Evolutionary conservation across 305 asterid species (phyloP), one percentile per base, ranked within the genome.

Genomic region (Fraxinus greggii): DNA sequence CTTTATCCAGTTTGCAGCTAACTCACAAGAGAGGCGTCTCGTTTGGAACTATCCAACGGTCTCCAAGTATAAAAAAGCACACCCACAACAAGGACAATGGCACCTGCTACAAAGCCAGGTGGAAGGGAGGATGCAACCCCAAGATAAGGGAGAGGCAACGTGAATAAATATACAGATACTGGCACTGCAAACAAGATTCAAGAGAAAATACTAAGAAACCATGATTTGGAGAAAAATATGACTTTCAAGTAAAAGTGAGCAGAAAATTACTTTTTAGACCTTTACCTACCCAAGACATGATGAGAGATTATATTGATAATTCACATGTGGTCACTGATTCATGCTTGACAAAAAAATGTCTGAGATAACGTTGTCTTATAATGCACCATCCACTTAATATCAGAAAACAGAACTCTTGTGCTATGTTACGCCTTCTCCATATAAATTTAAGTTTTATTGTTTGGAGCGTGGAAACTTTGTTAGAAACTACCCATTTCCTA

Each of bases 61-160:
- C 87, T 91, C 98, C 98, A 91, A 24, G 85, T 76, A 85, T 96
- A 96, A 72, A 91, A 76, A 31, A 93, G 79, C 86, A 96, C 84
- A 2, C 99, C 99, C 23, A 86, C 75, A 21, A 88, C 88, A 35
- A 94, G 98, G 80, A 94, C 79, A 59, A 88, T 63, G 80, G 93
- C 94, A 7, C 99, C 99, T n/a, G 90, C 90, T 77, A 94, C 86
- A 84, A 96, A 96, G 56, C 99, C 96, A 1, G 93, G 92, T 72
- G 99, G 99, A 70, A 96, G 97, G 84, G 95, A 83, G 67, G 99
- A 92, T 10, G 94, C 91, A 1, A 87, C 93, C 23, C 97, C 98
- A 38, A 94, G 93, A 88, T 92, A 94, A 67, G 99, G 99, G 85
- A 96, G 83, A 1, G 99, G 98, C 84, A 93, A 83, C 29, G 99